Conservation (phyloP, 768 basidiomycete species). For the Lactarius deliciosus region DNA sequence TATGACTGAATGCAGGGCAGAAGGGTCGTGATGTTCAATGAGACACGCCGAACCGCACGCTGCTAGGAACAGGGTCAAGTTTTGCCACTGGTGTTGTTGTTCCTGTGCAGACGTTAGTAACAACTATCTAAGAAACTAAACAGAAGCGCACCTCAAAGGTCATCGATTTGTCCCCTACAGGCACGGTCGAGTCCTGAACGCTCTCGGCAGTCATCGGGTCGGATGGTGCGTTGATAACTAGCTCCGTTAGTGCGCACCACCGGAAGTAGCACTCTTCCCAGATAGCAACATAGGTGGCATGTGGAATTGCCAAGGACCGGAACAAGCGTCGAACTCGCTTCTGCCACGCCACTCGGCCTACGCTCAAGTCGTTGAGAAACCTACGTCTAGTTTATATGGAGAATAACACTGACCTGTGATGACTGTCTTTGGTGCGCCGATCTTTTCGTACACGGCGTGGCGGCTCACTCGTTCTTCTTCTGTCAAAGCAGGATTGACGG, state of each 20-base stretch:
- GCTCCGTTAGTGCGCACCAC: conserved; percentile 66
- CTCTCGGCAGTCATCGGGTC: conserved; percentile 36
- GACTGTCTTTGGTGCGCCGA: conserved; percentile 72
- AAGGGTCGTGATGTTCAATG: conserved; percentile 50
- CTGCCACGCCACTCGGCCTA: conserved; percentile 77
- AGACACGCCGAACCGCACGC: conserved; percentile 69
- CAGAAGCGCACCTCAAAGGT: conserved; percentile 39
- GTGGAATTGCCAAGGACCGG: conserved; percentile 60
- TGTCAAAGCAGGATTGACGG: conserved; percentile 47
- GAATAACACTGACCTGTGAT: conserved; percentile 56
- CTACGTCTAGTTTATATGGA: neutral
- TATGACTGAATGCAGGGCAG: conserved; percentile 53
- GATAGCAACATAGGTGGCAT: conserved; percentile 68
- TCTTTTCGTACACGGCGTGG: conserved; percentile 71
- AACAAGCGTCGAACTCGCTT: conserved; percentile 75
- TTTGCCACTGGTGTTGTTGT: conserved; percentile 79
- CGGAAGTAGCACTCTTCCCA: conserved; percentile 84
- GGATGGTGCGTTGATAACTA: conserved; percentile 44
- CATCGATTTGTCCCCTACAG: conserved; percentile 40
- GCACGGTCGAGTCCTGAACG: conserved; percentile 33
- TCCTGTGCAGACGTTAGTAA: conserved; percentile 47
- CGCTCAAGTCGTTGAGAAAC: neutral
- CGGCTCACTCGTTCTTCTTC: conserved; percentile 68
- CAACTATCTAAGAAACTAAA: neutral
- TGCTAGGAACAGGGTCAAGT: conserved; percentile 74